phyloP scores from a whole-genome alignment of 768 basidiomycete genomes.

The Kockovaella imperatae region DNA sequence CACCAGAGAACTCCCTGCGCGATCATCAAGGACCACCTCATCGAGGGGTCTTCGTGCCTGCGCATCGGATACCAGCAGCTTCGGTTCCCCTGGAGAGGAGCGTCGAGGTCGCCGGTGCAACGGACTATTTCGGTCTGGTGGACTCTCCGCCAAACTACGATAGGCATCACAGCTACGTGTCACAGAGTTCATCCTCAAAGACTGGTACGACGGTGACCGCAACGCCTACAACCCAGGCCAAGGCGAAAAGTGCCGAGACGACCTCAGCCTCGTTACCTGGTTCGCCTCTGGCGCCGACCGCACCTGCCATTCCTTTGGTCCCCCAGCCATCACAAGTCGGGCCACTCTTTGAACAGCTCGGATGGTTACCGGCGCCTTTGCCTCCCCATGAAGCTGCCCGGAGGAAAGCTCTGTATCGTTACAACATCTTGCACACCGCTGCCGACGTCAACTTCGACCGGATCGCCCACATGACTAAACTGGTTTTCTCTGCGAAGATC shows the following conservation, averaged over 20 bases:
- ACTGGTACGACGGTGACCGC: constrained; percentile 13
- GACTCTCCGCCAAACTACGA: constrained; percentile 9
- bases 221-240: constrained; percentile 4
- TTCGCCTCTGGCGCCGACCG: neutral
- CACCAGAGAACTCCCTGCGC: constrained; percentile 34
- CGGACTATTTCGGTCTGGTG: constrained; percentile 38
- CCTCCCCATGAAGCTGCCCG: constrained; percentile 79
- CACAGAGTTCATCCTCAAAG: constrained; percentile 24
- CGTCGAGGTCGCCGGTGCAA: constrained; percentile 50
- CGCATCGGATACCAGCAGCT: constrained; percentile 35
- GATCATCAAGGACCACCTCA: constrained; percentile 7
- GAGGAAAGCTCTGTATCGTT: constrained; percentile 76
- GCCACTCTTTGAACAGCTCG: constrained; percentile 30
- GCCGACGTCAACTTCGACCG: constrained; percentile 86
- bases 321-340: constrained; percentile 21
- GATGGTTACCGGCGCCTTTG: constrained; percentile 62
- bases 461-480: constrained; percentile 82
- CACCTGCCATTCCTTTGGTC: constrained; percentile 14
- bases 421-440: constrained; percentile 81
- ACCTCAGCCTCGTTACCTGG: neutral
- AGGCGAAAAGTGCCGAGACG: neutral
- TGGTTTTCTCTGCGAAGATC: constrained; percentile 84
- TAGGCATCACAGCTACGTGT: constrained; percentile 5
- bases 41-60: constrained; percentile 14
- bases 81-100: constrained; percentile 57